These are phyloP conservation scores for Citrus hindsii DNA, from an alignment of 345 rosid genomes.

Conservation along the genomic window DNA sequence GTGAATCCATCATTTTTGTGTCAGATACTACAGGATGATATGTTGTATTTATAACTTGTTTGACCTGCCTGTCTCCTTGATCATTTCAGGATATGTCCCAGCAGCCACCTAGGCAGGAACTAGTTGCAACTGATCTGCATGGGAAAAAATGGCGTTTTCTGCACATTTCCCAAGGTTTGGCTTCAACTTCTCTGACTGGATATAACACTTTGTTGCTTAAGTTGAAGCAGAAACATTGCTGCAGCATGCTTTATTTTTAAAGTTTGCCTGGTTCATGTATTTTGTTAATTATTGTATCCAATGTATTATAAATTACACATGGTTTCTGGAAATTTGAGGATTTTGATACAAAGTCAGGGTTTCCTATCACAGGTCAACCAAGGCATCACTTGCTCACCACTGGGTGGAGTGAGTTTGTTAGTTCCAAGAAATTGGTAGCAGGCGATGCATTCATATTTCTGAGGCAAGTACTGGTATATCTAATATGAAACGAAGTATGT, in stretches of 20 bases:
- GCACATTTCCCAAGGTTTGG: constrained; percentile 89
- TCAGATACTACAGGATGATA: background rate
- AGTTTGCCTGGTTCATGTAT: background rate
- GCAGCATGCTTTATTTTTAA: background rate
- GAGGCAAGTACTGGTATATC: constrained; percentile 46
- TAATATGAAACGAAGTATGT: background rate
- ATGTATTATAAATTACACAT: background rate
- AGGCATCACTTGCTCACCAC: constrained; percentile 97
- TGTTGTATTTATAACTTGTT: background rate
- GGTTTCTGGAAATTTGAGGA: background rate
- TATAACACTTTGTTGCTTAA: background rate
- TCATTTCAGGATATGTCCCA: constrained; percentile 87
- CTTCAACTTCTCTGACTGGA: background rate
- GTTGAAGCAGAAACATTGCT: constrained; percentile 1
- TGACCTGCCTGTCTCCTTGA: constrained; percentile 21
- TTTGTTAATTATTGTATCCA: background rate
- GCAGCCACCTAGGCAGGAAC: constrained; percentile 98
- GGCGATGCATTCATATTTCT: constrained; percentile 99
- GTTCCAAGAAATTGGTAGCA: constrained; percentile 93
- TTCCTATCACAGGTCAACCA: constrained; percentile 76
- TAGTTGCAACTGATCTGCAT: constrained; percentile 93
- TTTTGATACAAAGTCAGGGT: background rate
- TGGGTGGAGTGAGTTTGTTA: constrained; percentile 99
- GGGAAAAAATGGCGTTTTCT: constrained; percentile 90
- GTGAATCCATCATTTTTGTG: background rate